These are phyloP conservation scores for Posidonia australis DNA, from an alignment of 106 monocot genomes.

Conservation along the genomic window DNA sequence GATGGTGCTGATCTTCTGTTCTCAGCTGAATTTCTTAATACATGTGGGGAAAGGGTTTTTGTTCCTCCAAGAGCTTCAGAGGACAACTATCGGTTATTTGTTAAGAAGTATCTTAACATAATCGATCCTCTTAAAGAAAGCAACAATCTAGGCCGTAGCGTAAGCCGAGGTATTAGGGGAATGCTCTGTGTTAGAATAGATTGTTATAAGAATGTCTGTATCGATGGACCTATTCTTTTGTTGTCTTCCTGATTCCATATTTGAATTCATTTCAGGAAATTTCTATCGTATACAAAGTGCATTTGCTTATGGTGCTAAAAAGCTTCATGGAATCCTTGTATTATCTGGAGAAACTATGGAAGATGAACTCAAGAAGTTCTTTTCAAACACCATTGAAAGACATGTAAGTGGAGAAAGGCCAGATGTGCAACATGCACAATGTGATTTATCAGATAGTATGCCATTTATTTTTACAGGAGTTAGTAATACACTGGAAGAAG, in stretches of 20 bases:
- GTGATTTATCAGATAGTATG: not conserved
- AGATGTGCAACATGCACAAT: conserved; percentile 30
- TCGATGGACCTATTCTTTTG: not conserved
- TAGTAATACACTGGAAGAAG: not conserved
- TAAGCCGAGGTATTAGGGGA: conserved; percentile 51
- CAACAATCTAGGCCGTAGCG: conserved; percentile 91
- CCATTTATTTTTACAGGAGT: not conserved
- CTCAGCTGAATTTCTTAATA: conserved; percentile 46
- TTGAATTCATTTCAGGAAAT: conserved; percentile 33
- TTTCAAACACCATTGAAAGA: conserved; percentile 58
- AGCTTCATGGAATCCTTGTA: conserved; percentile 46
- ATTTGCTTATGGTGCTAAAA: conserved; percentile 69
- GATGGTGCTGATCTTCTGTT: conserved; percentile 35
- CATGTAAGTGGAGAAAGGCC: conserved; percentile 55
- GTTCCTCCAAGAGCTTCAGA: conserved; percentile 28
- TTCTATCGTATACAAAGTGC: conserved; percentile 81
- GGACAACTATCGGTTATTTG: conserved; percentile 25
- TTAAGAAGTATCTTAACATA: conserved; percentile 66
- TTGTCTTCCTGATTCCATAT: not conserved
- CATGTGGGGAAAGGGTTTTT: conserved; percentile 27
- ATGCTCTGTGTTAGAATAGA: not conserved
- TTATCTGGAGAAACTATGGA: conserved; percentile 28
- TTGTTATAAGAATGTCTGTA: not conserved
- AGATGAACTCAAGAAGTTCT: conserved; percentile 48
- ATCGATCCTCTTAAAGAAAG: conserved; percentile 72